Evolutionary conservation across 441 rosid species (phyloP), one percentile per base, ranked within the genome.

Genomic region (Arabidopsis hybrid): DNA sequence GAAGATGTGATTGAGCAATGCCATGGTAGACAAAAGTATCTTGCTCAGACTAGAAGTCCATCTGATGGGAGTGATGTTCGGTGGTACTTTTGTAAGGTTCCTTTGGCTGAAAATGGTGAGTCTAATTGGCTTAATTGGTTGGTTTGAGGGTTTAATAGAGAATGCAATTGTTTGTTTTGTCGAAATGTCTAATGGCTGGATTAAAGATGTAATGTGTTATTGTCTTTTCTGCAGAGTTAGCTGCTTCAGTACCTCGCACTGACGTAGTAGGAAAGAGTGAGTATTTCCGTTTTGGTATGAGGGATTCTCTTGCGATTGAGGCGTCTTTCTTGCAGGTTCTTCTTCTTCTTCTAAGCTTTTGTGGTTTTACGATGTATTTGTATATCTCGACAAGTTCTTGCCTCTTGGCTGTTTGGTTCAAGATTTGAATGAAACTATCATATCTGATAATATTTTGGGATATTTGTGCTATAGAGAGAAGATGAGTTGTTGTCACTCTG

Each of bases 231-330:
- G 58, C 86, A 95, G 99, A 90, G 83, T 82, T 90, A 62, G 93
- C 97, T 85, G 97, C 99, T 60, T 88, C 98, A 8, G 74, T 91
- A 57, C 99, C 99, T 60, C 84, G 75, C 57, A 79, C 89, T 35
- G 99, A 93, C 74, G 83, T 90, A 69, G 98, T 93, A 55, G 99
- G 95, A 29, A 95, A 93, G 83, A 77, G 90, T 63, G 97, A 91
- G 72, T 95, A 85, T 81, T 89, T 95, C 76, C 97, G 97, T 45
- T 93, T 95, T 79, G 95, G 97, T 69, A 88, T 87, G 89, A 89
- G 99, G 80, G 99, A 95, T 83, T 95, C 99, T 72, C 95, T 95
- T 76, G 99, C 98, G 8, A 91, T 93, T 56, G 99, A 93, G 85
- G 98, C 98, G 32, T 85, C 89, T 50, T 95, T 95, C 82, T 82